A percentile compares a stretch with the other conserved stretches of the same genome.
These are phyloP conservation scores for Amanita muscaria DNA, from an alignment of 768 basidiomycete species.

Conservation along the genomic window DNA sequence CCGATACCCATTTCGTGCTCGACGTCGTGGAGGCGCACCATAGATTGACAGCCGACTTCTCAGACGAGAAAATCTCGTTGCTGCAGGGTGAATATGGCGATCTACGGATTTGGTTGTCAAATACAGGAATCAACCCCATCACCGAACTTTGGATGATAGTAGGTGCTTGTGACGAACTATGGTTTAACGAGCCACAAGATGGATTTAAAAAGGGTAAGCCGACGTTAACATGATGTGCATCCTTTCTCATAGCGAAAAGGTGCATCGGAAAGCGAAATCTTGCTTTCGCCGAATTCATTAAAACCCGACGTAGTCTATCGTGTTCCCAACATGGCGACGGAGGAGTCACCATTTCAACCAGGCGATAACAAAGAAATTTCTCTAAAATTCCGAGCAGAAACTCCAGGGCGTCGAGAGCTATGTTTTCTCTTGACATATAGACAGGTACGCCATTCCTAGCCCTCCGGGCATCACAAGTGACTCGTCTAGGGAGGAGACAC, in stretches of 20 bases:
- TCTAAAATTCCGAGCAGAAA: slow-evolving; percentile 44
- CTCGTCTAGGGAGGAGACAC: slow-evolving; percentile 33
- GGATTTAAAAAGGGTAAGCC: neutral
- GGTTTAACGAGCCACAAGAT: slow-evolving; percentile 29
- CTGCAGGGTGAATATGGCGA: slow-evolving; percentile 61
- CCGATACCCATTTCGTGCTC: slow-evolving; percentile 52
- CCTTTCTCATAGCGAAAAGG: slow-evolving; percentile 1
- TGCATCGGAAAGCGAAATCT: slow-evolving; percentile 23
- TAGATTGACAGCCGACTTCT: slow-evolving; percentile 49
- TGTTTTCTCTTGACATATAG: slow-evolving; percentile 60
- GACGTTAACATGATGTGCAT: neutral
- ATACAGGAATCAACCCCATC: slow-evolving; percentile 53
- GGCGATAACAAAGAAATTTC: slow-evolving; percentile 44
- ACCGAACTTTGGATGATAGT: slow-evolving; percentile 65
- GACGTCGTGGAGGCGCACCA: slow-evolving; percentile 60
- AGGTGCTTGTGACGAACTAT: slow-evolving; percentile 55
- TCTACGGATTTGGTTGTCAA: slow-evolving; percentile 51
- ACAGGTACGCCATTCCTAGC: slow-evolving; percentile 31
- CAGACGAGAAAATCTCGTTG: slow-evolving; percentile 43
- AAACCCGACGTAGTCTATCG: slow-evolving; percentile 33
- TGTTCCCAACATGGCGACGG: slow-evolving; percentile 27
- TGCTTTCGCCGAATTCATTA: slow-evolving; percentile 47
- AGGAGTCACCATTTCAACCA: slow-evolving; percentile 28
- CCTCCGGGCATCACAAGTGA: slow-evolving; percentile 3
- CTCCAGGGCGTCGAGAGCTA: slow-evolving; percentile 40